Base-by-base conservation (phyloP, 2,329 filamentous ascomycete species). In the Curvularia verruculosa region DNA sequence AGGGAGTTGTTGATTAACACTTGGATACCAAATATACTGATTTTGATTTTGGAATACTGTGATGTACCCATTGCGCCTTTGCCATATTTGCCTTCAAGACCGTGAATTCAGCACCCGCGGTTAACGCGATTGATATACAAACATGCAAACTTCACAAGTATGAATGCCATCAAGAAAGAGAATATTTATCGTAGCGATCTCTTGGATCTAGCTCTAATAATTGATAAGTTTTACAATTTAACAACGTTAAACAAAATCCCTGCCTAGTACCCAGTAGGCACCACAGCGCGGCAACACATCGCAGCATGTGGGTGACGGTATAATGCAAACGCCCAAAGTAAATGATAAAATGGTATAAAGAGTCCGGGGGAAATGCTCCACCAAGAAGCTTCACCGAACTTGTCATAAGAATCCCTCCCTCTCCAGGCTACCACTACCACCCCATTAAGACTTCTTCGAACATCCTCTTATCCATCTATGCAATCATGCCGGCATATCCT, bases 401-500 rank as follows among this genome's bases (percentile, higher is more conserved):
- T 47, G 31, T 58, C 50, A 66, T 64, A 58, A 58, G 52, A 67
- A 63, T 59, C 24, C 48, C 49, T 45, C 12, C n/a, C 23, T 19
- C 29, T 5, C 5, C 12, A 41, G 19, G 24, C 23, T 13, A 39
- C 21, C n/a, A 28, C 46, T 10, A 18, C 51, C 49, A 46, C 29
- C 3, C 29, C 49, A 56, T 60, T 58, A 58, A 31, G 36, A n/a
- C 28, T 48, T 34, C 13, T 40, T 26, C 49, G 34, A 29, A 49
- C 41, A 41, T 59, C 55, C 44, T 56, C n/a, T 24, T 28, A 18
- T 18, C 10, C 39, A 21, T 61, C 13, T 65, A 71, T 23, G 59
- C 58, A 23, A 76, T 68, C 67, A 73, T 69, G 18, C 73, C 75
- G 7, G 73, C 61, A 59, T 74, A 76, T 1, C 75, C 75, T 21